phyloP scores from a whole-genome alignment of 2,329 filamentous ascomycete species.

The Sporothrix humicola region DNA sequence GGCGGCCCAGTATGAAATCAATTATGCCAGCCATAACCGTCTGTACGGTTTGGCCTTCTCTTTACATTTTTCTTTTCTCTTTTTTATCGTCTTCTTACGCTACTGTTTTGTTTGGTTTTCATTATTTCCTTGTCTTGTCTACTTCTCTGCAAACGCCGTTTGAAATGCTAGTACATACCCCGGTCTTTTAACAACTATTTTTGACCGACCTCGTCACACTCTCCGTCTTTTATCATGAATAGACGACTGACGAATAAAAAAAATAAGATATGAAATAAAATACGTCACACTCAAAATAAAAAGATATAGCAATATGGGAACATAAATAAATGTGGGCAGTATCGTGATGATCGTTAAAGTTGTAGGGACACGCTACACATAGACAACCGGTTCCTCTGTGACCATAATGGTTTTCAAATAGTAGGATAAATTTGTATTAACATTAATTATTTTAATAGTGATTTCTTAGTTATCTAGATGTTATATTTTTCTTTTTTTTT shows the following conservation, averaged over 20 bases:
- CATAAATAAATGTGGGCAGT: no score
- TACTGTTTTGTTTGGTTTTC: neutral
- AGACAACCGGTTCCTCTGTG: no score
- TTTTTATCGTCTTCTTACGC: neutral
- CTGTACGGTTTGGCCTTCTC: neutral
- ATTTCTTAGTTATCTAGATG: neutral
- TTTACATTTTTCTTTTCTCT: neutral
- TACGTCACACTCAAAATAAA: neutral
- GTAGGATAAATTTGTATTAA: no score
- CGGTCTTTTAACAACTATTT: neutral
- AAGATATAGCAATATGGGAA: no score
- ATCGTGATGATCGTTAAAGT: no score
- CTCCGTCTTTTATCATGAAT: neutral
- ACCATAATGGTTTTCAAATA: no score
- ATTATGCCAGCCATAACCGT: neutral
- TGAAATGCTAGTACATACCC: constrained; percentile 29
- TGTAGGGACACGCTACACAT: no score
- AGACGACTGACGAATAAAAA: neutral
- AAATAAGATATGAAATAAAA: neutral
- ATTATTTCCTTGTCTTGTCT: neutral
- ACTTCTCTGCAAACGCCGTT: neutral
- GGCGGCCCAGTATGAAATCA: neutral
- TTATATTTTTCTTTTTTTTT: neutral
- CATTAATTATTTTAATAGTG: no score
- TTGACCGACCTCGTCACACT: neutral